Percentiles rank a stretch among this genome's conserved stretches.
phyloP scores from a whole-genome alignment of 768 basidiomycete species.

The Pisolithus marmoratus region DNA sequence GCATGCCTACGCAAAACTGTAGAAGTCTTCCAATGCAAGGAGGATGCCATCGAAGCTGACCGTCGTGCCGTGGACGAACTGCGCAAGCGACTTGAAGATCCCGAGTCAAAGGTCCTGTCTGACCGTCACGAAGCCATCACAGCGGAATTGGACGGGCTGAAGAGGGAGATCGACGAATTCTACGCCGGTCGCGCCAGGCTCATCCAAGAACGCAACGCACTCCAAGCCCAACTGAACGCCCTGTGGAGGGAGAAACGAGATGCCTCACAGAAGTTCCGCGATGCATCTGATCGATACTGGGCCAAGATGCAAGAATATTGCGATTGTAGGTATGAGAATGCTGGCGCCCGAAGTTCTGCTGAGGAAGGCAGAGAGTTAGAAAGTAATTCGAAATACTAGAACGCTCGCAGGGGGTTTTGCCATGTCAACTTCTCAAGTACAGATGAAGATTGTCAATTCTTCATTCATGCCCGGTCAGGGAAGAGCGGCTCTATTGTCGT shows the following conservation, averaged over 20 bases:
- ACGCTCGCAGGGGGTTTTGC: slow-evolving; percentile 81
- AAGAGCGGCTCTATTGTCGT: slow-evolving; percentile 45
- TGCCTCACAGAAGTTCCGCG: slow-evolving; percentile 62
- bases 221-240: slow-evolving; percentile 64
- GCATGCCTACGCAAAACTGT: slow-evolving; percentile 69
- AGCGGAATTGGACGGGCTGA: slow-evolving; percentile 78
- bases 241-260: slow-evolving; percentile 78
- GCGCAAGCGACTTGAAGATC: slow-evolving; percentile 82
- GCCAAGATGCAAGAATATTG: slow-evolving; percentile 84
- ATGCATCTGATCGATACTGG: slow-evolving; percentile 82
- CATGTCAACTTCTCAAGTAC: slow-evolving; percentile 80
- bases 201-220: slow-evolving; percentile 75
- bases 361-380: slow-evolving; percentile 51
- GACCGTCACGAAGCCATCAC: slow-evolving; percentile 80
- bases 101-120: slow-evolving; percentile 73
- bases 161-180: slow-evolving; percentile 80
- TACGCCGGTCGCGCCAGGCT: slow-evolving; percentile 77
- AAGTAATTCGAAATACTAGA: slow-evolving; percentile 77
- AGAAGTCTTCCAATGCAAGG: slow-evolving; percentile 74
- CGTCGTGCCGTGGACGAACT: slow-evolving; percentile 71
- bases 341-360: slow-evolving; percentile 66
- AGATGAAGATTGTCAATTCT: slow-evolving; percentile 97
- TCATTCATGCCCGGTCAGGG: slow-evolving; percentile 82
- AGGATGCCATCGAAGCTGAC: slow-evolving; percentile 78
- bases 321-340: slow-evolving; percentile 72